Base-by-base conservation (phyloP, 108 stramenopile species). In the Skeletonema potamos region DNA sequence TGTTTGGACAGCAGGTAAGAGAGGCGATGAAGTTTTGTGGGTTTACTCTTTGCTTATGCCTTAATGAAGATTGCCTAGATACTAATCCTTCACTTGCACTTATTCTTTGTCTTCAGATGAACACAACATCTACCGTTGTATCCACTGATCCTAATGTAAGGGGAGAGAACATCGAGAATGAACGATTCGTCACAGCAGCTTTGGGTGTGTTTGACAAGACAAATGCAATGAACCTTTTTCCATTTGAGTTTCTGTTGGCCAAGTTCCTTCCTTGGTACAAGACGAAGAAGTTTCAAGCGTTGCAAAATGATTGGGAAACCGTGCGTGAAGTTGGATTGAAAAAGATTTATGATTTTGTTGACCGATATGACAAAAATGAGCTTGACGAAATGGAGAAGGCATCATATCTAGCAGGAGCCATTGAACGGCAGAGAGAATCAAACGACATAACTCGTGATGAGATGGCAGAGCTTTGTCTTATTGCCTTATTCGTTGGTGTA, bases 1-100 rank as follows among this genome's bases (percentile, higher is more conserved):
- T 80, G 73, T 68, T 80, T 61, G 79, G 79, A n/a, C 17, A 68
- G 46, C 43, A 68, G 33, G 67, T 58, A 20, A 61, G 48, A 41
- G 41, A 62, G 64, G 67, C 73, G 60, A 80, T 62, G 26, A 62
- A 27, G 46, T 20, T 8, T 80, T 80, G 32, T 68, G 73, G 73
- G 12, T 70, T 27, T 43, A 20, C 18, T 33, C 64, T 12, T 46
- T 58, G 39, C 11, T 44, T n/a, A 55, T 64, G 0, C n/a, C n/a
- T n/a, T n/a, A 43, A 74, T 58, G 65, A 59, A 24, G 13, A 37
- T n/a, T 57, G n/a, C 24, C 26, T 27, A 24, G 32, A 55, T 26
- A 6, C 24, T 37, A 1, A 43, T 29, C 17, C 24, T 61, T 2
- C 39, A n/a, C 15, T 3, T 41, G 15, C n/a, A n/a, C 10, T 10